Base-by-base conservation (phyloP, 495 filamentous ascomycete species). In the Neurospora sp. region DNA sequence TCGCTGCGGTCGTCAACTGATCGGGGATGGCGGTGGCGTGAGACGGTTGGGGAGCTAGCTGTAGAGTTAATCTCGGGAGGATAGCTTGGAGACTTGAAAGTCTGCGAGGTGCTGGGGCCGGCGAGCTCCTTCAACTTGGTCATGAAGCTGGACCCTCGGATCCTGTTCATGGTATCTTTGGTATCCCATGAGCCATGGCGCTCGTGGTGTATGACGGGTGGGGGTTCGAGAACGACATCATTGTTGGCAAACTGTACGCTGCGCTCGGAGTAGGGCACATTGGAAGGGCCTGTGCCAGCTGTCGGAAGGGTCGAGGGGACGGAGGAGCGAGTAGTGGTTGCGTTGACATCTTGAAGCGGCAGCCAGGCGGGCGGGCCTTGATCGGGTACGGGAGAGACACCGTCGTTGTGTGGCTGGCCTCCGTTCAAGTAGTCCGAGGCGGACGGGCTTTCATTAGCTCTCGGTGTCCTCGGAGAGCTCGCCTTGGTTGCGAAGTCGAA, bases 191-290 rank as follows among this genome's bases (percentile, higher is more conserved):
- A 91, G 23, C 84, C 83, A 10, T 88, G 84, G 72, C 88, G 82
- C 42, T 84, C 87, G 73, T 88, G 87, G 37, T 83, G 74, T 20
- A 75, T 71, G 23, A 86, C 82, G 31, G 79, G 84, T 3, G 79
- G 40, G 12, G 80, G 77, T 37, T 84, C 83, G 41, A 87, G 81
- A 39, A 75, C 20, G 14, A 76, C 79, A 42, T 89, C 84, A 71
- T 87, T 80, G 38, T 84, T 85, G 39, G 84, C 84, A 76, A 93
- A 93, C 75, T 93, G 91, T 14, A 93, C 90, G 75, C 87, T 91
- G 7, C 54, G 54, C 27, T 23, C 85, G 78, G 73, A 5, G 80
- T 59, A 79, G 12, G 75, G 41, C 7, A 75, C 44, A 14, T 81
- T 77, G 69, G 76, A 59, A 27, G 70, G 23, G 35, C 69, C 7